Evolutionary conservation across 345 rosid species (phyloP).

Genomic region (Arabis hirsuta): DNA sequence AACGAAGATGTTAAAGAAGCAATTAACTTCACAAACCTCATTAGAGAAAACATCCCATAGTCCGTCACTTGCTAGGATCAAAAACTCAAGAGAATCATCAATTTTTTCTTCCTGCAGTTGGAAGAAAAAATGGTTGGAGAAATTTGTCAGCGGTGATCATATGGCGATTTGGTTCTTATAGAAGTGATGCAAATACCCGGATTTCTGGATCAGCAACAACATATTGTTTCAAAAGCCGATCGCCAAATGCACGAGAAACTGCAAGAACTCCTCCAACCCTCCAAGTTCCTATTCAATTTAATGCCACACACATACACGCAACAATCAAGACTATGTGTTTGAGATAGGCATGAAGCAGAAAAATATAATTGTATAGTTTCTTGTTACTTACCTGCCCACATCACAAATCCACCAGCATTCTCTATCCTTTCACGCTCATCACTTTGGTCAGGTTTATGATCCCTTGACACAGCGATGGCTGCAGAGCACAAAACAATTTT

Average conservation of each 20-base stretch:
- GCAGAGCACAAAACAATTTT: conserved; percentile 13
- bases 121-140: neutral
- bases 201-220: conserved; percentile 99
- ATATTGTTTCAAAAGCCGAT: conserved; percentile 87
- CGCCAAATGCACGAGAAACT: conserved; percentile 99
- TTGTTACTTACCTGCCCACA: conserved; percentile 92
- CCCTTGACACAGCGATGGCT: conserved; percentile 97
- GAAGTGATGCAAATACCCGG: conserved; percentile 49
- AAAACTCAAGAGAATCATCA: conserved; percentile 93
- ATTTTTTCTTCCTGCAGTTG: conserved; percentile 78
- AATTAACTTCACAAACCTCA: conserved; percentile 56
- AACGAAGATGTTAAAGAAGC: neutral
- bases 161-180: neutral
- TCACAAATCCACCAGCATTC: conserved; percentile 98
- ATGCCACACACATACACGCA: neutral
- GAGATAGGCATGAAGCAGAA: neutral
- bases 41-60: conserved; percentile 95
- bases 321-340: neutral
- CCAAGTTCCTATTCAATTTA: conserved; percentile 77
- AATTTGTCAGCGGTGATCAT: neutral
- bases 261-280: conserved; percentile 99
- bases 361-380: neutral
- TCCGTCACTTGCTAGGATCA: conserved; percentile 99
- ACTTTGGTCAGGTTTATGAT: conserved; percentile 95
- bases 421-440: conserved; percentile 98